Conservation (phyloP, 345 rosid genomes). For the Populus tremula region DNA sequence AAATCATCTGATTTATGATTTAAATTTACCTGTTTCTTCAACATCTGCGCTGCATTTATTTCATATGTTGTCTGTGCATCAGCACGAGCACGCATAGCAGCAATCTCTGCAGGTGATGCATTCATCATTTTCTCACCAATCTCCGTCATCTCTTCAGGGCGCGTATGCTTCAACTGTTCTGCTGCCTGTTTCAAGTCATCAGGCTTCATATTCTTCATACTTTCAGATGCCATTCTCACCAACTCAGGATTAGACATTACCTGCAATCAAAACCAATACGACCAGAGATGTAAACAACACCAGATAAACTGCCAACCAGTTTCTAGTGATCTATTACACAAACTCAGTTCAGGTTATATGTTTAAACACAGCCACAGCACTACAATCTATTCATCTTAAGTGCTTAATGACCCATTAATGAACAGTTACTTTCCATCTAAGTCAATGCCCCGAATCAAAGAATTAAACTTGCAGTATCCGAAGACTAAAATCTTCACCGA, state of each 20-base stretch:
- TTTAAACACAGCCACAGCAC: neutral
- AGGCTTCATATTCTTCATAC: slow-evolving; percentile 89
- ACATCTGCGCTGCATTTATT: slow-evolving; percentile 73
- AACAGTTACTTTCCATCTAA: neutral
- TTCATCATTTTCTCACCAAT: slow-evolving; percentile 86
- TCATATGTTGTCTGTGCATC: slow-evolving; percentile 75
- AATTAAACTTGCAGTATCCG: neutral
- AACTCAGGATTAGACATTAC: slow-evolving; percentile 94
- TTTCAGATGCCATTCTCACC: slow-evolving; percentile 93
- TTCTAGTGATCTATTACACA: neutral
- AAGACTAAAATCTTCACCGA: neutral
- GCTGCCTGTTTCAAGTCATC: slow-evolving; percentile 88
- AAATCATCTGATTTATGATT: neutral
- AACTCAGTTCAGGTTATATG: neutral
- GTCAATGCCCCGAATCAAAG: neutral
- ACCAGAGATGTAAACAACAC: neutral
- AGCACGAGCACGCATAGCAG: slow-evolving; percentile 66
- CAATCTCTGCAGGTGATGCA: slow-evolving; percentile 81
- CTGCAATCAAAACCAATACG: slow-evolving; percentile 29
- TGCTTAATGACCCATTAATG: neutral
- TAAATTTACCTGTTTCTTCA: slow-evolving; percentile 64
- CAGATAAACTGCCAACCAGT: neutral
- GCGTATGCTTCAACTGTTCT: slow-evolving; percentile 74
- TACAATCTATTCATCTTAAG: neutral
- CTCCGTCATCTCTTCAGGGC: slow-evolving; percentile 85